Evolutionary conservation across 768 basidiomycete species (phyloP).

Genomic region (Phallus indusiatus): DNA sequence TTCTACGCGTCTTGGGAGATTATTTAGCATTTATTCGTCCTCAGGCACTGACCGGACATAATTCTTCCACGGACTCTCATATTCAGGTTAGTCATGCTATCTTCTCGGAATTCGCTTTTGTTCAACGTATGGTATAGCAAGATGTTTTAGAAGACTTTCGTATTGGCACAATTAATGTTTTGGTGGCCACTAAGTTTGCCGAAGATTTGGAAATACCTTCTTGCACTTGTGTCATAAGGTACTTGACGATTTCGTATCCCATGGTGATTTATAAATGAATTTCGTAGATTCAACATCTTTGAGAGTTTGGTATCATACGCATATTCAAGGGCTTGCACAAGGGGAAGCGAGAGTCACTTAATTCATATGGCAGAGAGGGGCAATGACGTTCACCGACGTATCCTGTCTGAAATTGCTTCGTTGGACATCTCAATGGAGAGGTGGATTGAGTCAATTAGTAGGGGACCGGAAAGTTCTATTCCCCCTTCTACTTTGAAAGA

Average conservation of each 20-base stretch:
- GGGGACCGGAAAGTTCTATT: slow-evolving; percentile 27
- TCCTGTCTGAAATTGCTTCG: slow-evolving; percentile 35
- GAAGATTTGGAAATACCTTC: slow-evolving; percentile 55
- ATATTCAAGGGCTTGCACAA: slow-evolving; percentile 39
- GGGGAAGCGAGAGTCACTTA: slow-evolving; percentile 40
- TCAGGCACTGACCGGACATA: slow-evolving; percentile 33
- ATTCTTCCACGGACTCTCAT: slow-evolving; percentile 22
- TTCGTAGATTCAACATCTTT: slow-evolving; percentile 46
- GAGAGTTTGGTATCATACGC: slow-evolving; percentile 56
- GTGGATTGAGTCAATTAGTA: slow-evolving; percentile 43
- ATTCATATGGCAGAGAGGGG: slow-evolving; percentile 56
- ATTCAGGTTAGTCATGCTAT: slow-evolving; percentile 22
- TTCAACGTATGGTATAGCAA: slow-evolving; percentile 24
- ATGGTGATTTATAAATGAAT: slow-evolving; percentile 2
- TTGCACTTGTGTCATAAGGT: slow-evolving; percentile 56
- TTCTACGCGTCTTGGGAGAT: slow-evolving; percentile 46
- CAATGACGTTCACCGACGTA: slow-evolving; percentile 45
- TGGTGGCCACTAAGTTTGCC: slow-evolving; percentile 48
- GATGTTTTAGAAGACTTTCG: slow-evolving; percentile 42
- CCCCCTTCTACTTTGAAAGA: slow-evolving; percentile 38
- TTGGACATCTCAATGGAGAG: slow-evolving; percentile 30
- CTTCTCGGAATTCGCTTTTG: not conserved
- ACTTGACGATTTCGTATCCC: not conserved
- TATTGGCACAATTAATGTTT: slow-evolving; percentile 49
- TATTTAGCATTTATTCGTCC: slow-evolving; percentile 47